Percentiles rank a stretch among this genome's conserved stretches.
Evolutionary conservation across 495 filamentous ascomycete genomes (phyloP).

Genomic region (Aspergillus nanangensis): DNA sequence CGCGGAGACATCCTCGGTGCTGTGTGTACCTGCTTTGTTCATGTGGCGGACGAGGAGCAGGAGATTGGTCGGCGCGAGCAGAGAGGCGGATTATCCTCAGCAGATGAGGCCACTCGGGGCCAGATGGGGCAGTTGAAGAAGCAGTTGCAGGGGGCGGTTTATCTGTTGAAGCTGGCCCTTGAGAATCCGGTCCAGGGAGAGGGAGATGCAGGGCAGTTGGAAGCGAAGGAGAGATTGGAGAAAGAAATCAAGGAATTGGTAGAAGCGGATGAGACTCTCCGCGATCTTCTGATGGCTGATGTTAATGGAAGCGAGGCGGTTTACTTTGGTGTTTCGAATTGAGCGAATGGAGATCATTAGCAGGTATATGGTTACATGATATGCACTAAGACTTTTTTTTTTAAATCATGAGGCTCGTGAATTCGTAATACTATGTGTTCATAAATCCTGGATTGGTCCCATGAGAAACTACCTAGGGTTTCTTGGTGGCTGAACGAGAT

Average conservation of each 20-base stretch:
- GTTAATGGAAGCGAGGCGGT: slow-evolving; percentile 12
- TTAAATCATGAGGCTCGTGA: not conserved
- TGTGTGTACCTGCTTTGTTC: slow-evolving; percentile 63
- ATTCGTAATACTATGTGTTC: no score
- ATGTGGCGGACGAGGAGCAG: slow-evolving; percentile 42
- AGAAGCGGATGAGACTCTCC: slow-evolving; percentile 30
- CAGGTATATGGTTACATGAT: not conserved
- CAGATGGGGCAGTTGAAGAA: slow-evolving; percentile 30
- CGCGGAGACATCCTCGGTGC: slow-evolving; percentile 65
- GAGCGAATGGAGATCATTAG: slow-evolving; percentile 5
- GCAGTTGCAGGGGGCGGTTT: slow-evolving; percentile 41
- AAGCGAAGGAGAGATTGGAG: slow-evolving; percentile 21
- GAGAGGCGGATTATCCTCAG: not conserved
- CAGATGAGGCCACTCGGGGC: not conserved
- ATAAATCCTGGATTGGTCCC: no score
- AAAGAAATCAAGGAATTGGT: slow-evolving; percentile 32
- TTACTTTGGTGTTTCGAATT: slow-evolving; percentile 6
- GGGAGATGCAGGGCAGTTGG: slow-evolving; percentile 15
- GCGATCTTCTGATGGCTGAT: slow-evolving; percentile 22
- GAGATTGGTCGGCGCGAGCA: slow-evolving; percentile 11
- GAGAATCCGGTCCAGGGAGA: slow-evolving; percentile 19
- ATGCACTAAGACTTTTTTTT: not conserved
- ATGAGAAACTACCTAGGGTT: no score
- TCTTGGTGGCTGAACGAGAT: no score
- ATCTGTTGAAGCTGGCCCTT: slow-evolving; percentile 32